Evolutionary conservation across 2,329 filamentous ascomycete genomes (phyloP), one percentile per base, ranked within the genome.

Genomic region (Claviceps quebecensis): DNA sequence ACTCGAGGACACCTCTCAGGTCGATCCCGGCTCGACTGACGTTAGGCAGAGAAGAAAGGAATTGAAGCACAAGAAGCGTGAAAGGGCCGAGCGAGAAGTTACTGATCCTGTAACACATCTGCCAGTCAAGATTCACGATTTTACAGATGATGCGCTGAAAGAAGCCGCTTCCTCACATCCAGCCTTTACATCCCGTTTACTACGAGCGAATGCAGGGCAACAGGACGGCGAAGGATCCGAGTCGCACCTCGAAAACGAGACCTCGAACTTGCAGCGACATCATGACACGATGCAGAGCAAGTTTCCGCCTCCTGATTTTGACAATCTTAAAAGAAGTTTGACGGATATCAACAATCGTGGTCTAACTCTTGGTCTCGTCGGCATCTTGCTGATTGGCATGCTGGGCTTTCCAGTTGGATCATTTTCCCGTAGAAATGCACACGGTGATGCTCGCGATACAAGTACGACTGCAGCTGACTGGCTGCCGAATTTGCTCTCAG

Each of bases 21-120:
- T 65, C 8, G 67, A 63, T 11, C 56, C 65, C 2, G 60, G 62
- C n/a, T 57, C 67, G 1, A 56, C 67, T 34, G 69, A 75, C 48
- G 68, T 71, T 2, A 73, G 67, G 56, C 63, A 72, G 53, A 71
- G 73, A 59, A 69, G 72, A 23, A 76, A 75, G 52, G 65, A 68
- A 7, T 70, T 73, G 60, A 74, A 75, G 57, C 71, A 70, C 52
- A 63, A 58, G 11, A 69, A 68, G 48, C 63, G 65, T 46, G 69
- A 72, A 48, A 68, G 69, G 44, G 72, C 68, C n/a, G 71, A 73
- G n/a, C 69, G 74, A 53, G 73, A 84, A 60, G 83, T 87, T 46
- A 87, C 83, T 1, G 84, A 87, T 59, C 83, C 83, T 0, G 74
- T 87, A 40, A 87, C 84, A 1, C 84, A 87, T 64, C 70, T 87